Base-by-base conservation (phyloP, 176 grass and related monocot genomes). In the Carex myosuroides region DNA sequence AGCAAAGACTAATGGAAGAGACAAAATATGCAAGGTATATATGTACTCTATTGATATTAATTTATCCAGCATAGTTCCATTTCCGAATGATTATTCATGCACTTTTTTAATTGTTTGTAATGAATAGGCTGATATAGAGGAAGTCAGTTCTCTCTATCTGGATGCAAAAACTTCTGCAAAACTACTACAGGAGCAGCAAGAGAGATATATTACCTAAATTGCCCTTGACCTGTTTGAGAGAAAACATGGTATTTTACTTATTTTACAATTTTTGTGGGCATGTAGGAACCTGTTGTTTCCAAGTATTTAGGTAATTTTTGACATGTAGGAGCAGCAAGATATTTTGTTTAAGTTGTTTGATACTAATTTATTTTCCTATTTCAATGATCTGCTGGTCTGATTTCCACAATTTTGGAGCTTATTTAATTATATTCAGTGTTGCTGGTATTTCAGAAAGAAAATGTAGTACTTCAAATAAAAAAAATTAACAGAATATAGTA, bases 151-250 rank as follows among this genome's bases (percentile, higher is more conserved):
- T 24, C 83, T 99, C 46, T 94, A 92, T 85, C 83, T 95, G 46
- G 96, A 94, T 57, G 88, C 96, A 3, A 95, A 95, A 84, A 92
- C 90, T 10, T 95, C 96, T 1, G 97, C 89, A 24, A 92, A 61
- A 86, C 85, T 99, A 64, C 88, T 96, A 80, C 93, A 99, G 79
- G 89, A 99, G 85, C 97, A 96, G 82, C 93, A 99, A 82, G 93
- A 95, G 85, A 92, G 81, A 90, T 96, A 90, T 83, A 99, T 91
- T 83, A 91, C 85, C 61, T 99, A 90, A 84, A 72, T 81, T 76
- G 16, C 16, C 59, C n/a, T 32, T 72, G n/a, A 30, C 3, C 16
- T 69, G 60, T 83, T 66, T 53, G 12, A 4, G 10, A 6, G 17
- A 33, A 52, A 41, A 14, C 52, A 60, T 85, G 57, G 67, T 18